A percentile compares a stretch with the other conserved stretches of the same genome.
phyloP scores from a whole-genome alignment of 306 rosid genomes.

The Cucumis melo region DNA sequence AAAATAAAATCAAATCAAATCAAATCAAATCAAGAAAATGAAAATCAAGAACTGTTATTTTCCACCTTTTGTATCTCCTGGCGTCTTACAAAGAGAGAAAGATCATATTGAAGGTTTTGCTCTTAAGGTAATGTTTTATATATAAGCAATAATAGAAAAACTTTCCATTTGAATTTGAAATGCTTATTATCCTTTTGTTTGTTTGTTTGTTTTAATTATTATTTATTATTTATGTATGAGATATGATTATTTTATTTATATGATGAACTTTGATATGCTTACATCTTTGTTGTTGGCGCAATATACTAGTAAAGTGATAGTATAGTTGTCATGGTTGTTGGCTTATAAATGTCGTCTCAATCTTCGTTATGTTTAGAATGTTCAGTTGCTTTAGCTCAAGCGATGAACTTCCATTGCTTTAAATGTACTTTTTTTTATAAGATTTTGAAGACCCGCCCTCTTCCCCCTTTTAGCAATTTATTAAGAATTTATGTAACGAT shows the following conservation, averaged over 20 bases:
- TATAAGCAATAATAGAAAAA: neutral
- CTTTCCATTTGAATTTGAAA: constrained; percentile 1
- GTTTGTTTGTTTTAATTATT: no score
- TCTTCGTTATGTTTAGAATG: neutral
- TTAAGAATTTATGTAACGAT: neutral
- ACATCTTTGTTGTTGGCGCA: neutral
- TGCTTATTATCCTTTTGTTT: neutral
- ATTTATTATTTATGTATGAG: no score
- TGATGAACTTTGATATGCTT: neutral
- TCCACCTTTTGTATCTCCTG: constrained; percentile 74
- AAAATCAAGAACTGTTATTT: no score
- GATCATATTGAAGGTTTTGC: constrained; percentile 94
- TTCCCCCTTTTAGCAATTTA: neutral
- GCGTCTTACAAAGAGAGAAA: constrained; percentile 79
- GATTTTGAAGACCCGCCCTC: no score
- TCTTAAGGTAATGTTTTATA: constrained; percentile 76
- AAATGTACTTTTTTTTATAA: neutral
- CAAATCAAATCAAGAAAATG: no score
- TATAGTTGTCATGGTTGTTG: neutral
- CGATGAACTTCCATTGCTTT: neutral
- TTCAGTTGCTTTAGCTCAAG: neutral
- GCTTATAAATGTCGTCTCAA: neutral
- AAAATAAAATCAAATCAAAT: no score
- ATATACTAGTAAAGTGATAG: neutral
- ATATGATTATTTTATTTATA: neutral